These are phyloP conservation scores for Seiridium unicorne DNA, from an alignment of 2,329 filamentous ascomycete genomes.

Conservation along the genomic window DNA sequence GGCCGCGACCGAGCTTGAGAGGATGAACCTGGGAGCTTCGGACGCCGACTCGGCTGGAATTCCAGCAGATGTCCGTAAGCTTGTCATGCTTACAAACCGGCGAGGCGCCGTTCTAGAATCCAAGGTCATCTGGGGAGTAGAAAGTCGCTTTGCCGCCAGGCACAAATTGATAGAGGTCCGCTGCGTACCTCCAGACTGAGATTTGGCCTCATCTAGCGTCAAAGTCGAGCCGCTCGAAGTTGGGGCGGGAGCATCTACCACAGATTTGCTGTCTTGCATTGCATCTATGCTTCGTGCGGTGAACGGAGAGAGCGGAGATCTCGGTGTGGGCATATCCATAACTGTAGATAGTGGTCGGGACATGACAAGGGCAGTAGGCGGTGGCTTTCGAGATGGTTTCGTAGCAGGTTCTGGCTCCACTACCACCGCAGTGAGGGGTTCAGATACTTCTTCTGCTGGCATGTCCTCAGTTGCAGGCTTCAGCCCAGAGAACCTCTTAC, in stretches of 20 bases:
- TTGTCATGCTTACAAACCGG: conserved; percentile 9
- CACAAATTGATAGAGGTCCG: not conserved
- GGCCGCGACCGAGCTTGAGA: not conserved
- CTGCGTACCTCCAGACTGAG: not conserved
- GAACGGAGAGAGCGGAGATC: conserved; percentile 19
- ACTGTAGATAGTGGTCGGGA: conserved; percentile 54
- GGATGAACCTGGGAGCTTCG: not conserved
- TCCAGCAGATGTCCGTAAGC: not conserved
- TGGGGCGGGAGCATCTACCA: not conserved
- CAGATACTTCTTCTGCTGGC: conserved; percentile 12
- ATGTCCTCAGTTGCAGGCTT: conserved; percentile 21
- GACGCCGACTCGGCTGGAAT: not conserved
- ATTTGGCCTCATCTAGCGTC: not conserved
- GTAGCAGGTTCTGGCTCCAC: conserved; percentile 22
- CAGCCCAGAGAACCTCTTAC: conserved; percentile 44
- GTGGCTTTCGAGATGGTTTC: conserved; percentile 31
- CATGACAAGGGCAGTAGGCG: conserved; percentile 45
- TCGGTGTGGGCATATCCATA: conserved; percentile 50
- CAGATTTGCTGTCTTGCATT: not conserved
- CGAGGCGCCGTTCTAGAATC: not conserved
- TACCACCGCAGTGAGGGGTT: not conserved
- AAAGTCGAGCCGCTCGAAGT: conserved; percentile 8
- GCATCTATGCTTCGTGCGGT: not conserved
- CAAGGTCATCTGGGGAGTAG: not conserved
- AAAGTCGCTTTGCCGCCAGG: conserved; percentile 1